Evolutionary conservation across 306 rosid species (phyloP), one percentile per base, ranked within the genome.

Genomic region (Quercus robur): DNA sequence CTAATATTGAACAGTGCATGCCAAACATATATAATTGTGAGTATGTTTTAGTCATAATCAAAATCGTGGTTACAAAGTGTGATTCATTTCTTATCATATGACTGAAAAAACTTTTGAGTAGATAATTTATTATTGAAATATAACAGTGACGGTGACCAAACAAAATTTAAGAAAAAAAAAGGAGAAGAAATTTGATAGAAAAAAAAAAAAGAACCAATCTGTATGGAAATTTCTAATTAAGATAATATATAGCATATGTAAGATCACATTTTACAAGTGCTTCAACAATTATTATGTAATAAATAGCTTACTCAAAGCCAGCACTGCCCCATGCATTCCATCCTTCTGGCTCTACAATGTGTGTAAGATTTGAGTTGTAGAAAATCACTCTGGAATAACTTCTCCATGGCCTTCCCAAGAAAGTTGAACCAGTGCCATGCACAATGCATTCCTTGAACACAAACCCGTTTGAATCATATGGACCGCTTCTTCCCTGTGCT

Each of bases 401-500:
- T 75, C 98, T 91, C 97, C 98, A 92, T 46, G 97, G 89, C 72
- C 97, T 88, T 73, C 97, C 98, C 73, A 94, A 86, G 74, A 14
- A 94, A 1, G 91, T 80, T n/a, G 78, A 71, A 21, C 98, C 97
- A 71, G 75, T 64, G 23, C 97, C 97, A 31, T 18, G 6, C 23
- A 94, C 84, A 0, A 30, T 12, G 72, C 97, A 94, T 0, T 84
- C 26, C 57, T 83, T 89, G 62, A 94, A 94, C 78, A 92, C 93
- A 83, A 94, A 94, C 5, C 97, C 98, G 78, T 77, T 86, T 41
- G 73, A 15, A 18, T 91, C 92, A 17, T 70, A 57, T 19, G 85
- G 82, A 58, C 46, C 25, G 3, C 62, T 31, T 81, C 97, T 88
- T 28, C 90, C 98, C 28, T 94, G 98, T 56, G 98, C 97, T 55